These are phyloP conservation scores for Paramarasmius palmivorus DNA, from an alignment of 1,284 basidiomycete species.

Conservation along the genomic window DNA sequence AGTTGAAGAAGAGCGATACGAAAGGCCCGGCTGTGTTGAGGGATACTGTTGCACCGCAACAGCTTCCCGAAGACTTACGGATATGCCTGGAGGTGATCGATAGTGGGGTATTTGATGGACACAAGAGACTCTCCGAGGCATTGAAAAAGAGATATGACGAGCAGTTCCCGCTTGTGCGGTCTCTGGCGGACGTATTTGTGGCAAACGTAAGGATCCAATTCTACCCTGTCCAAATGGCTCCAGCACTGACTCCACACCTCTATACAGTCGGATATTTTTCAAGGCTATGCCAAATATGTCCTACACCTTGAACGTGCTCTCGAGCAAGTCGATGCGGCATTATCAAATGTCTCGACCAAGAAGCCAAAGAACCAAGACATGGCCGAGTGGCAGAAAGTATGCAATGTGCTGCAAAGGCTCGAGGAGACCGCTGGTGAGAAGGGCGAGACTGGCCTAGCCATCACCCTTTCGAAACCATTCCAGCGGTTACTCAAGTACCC, in stretches of 20 bases:
- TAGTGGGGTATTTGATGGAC: constrained; percentile 83
- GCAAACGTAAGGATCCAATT: constrained; percentile 74
- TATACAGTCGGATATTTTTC: constrained; percentile 84
- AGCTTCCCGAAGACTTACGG: constrained; percentile 83
- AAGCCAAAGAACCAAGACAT: constrained; percentile 79
- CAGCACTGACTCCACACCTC: constrained; percentile 7
- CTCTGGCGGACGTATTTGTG: constrained; percentile 91
- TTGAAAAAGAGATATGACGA: constrained; percentile 88
- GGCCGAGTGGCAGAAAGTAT: constrained; percentile 75
- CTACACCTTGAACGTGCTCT: constrained; percentile 89
- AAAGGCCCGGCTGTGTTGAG: constrained; percentile 47
- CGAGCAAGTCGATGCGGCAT: constrained; percentile 81
- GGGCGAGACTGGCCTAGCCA: constrained; percentile 91
- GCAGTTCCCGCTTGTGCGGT: constrained; percentile 89
- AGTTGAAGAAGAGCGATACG: constrained; percentile 64
- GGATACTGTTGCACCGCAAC: constrained; percentile 64
- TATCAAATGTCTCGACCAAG: constrained; percentile 67
- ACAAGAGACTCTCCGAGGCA: constrained; percentile 79
- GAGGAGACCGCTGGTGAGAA: constrained; percentile 82
- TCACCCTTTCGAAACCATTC: constrained; percentile 95
- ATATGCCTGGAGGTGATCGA: constrained; percentile 85
- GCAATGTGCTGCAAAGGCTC: constrained; percentile 68
- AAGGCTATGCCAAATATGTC: constrained; percentile 90
- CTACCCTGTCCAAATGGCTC: not conserved
- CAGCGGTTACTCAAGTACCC: constrained; percentile 97